Base-by-base conservation (phyloP, 345 rosid species). In the Aegle marmelos region DNA sequence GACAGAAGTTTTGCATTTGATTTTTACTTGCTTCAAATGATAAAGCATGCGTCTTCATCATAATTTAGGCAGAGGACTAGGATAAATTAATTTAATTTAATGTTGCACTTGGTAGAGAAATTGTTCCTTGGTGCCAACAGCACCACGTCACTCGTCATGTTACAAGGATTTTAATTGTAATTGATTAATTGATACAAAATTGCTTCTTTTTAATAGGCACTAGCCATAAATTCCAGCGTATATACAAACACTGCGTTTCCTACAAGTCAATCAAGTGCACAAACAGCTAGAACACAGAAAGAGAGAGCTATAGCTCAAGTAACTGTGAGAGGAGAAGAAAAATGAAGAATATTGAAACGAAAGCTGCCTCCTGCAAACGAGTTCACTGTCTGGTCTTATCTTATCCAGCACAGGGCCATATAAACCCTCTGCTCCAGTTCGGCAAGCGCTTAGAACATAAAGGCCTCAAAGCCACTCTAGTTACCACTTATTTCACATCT, bases 341-440 rank as follows among this genome's bases (percentile, higher is more conserved):
- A 53, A 53, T 53, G 57, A 22, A 53, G 57, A 53, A 53, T 4
- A 53, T 1, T 53, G 57, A 53, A 53, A 53, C 4, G 57, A 53
- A 53, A 17, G 57, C 22, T 45, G 50, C 50, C 50, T 45, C 50
- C 5, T 45, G 50, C 50, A 45, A 0, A 41, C 48, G 0, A 45
- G 50, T 45, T 53, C 57, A 53, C 57, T 53, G 57, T 53, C 17
- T 53, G 57, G 57, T 17, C 57, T 53, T 53, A 53, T 16, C 21
- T 19, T 53, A 53, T 19, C 57, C 57, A 17, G 57, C 22, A 53
- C 57, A 81, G 27, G 80, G 83, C 57, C 57, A 53, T 6, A 53
- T 53, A 7, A 81, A 59, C 50, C 83, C 83, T 4, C 72, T 81
- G 80, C 74, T 76, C 9, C 78, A 76, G 34, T 72, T 81, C 80